These are phyloP conservation scores for Kwoniella sp. DNA, from an alignment of 768 basidiomycete genomes.

Conservation along the genomic window DNA sequence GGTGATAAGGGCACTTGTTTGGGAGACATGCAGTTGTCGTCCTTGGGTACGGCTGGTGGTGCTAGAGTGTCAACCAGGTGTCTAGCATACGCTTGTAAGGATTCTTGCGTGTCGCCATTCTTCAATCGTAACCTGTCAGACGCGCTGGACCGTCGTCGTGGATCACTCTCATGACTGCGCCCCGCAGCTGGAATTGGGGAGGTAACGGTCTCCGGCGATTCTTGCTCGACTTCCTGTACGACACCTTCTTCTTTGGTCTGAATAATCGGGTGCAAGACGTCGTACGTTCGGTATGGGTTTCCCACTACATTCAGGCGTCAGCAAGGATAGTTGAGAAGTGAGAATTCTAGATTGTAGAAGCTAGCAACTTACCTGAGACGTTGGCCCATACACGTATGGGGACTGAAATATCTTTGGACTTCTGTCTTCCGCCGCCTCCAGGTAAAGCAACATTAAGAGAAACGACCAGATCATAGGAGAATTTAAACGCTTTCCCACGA, in stretches of 20 bases:
- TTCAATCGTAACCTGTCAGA: constrained; percentile 15
- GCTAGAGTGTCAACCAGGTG: constrained; percentile 50
- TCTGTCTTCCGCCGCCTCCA: constrained; percentile 56
- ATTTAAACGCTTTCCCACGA: constrained; percentile 76
- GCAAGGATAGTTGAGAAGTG: neutral
- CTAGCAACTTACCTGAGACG: constrained; percentile 66
- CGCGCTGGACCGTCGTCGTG: constrained; percentile 13
- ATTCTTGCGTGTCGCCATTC: constrained; percentile 26
- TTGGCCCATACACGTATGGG: constrained; percentile 89
- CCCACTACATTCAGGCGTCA: constrained; percentile 56
- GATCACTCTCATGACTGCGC: neutral
- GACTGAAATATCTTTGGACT: constrained; percentile 69
- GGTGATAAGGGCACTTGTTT: constrained; percentile 6
- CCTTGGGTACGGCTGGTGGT: constrained; percentile 21
- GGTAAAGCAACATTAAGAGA: constrained; percentile 64
- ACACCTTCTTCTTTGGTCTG: constrained; percentile 56
- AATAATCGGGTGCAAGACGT: constrained; percentile 77
- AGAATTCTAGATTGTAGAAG: neutral
- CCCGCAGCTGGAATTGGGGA: neutral
- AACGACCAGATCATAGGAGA: constrained; percentile 87
- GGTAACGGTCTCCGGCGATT: neutral
- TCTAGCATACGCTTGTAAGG: constrained; percentile 51
- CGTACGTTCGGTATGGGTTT: constrained; percentile 68
- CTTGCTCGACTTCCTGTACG: constrained; percentile 32
- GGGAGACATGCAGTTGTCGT: neutral